phyloP scores from a whole-genome alignment of 2,329 filamentous ascomycete genomes.

The Paecilomyces fulvus region DNA sequence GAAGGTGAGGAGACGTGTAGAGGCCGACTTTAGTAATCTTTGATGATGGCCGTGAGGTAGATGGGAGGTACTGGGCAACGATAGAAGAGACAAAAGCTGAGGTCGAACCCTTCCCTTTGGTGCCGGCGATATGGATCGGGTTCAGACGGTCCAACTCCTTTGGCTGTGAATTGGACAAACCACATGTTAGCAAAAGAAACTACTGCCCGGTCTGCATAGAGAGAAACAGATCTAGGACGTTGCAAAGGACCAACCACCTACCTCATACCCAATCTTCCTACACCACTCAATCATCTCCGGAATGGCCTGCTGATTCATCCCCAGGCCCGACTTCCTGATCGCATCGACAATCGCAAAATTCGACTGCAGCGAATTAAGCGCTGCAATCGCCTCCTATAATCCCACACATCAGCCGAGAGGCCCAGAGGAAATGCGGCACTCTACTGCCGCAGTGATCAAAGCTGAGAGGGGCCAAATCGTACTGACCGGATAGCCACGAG shows the following conservation, averaged over 20 bases:
- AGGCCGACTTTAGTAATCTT: constrained; percentile 57
- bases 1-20: constrained; percentile 78
- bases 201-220: neutral
- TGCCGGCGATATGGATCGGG: constrained; percentile 78
- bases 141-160: constrained; percentile 53
- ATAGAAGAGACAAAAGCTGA: constrained; percentile 77
- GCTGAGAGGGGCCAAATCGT: neutral
- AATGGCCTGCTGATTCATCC: constrained; percentile 65
- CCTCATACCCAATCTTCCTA: constrained; percentile 64
- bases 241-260: constrained; percentile 33
- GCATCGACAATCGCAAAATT: constrained; percentile 72
- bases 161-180: constrained; percentile 37
- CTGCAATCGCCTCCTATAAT: constrained; percentile 58
- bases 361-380: constrained; percentile 68
- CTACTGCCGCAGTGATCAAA: neutral
- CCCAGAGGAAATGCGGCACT: neutral
- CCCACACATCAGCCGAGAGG: neutral
- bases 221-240: neutral
- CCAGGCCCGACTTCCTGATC: constrained; percentile 63
- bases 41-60: constrained; percentile 18
- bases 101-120: constrained; percentile 89
- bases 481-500: constrained; percentile 33
- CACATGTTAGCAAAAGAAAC: neutral
- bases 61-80: constrained; percentile 51
- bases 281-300: constrained; percentile 78